These are phyloP conservation scores for Pogostemon cablin DNA, from an alignment of 257 asterid genomes.

Conservation along the genomic window DNA sequence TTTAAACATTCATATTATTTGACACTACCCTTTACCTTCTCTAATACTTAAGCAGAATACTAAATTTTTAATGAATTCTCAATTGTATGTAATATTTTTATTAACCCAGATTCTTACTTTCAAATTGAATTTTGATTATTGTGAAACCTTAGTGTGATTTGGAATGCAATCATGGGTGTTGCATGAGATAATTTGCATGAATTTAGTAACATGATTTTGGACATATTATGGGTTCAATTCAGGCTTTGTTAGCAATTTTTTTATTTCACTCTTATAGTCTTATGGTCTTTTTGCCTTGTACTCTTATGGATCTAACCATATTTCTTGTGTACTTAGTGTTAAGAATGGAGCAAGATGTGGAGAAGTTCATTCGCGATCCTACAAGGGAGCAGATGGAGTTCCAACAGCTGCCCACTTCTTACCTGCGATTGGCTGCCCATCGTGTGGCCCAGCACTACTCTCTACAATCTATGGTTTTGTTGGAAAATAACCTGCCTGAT, in stretches of 20 bases:
- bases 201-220: slow-evolving; percentile 1
- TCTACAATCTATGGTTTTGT: slow-evolving; percentile 92
- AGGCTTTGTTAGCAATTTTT: background rate
- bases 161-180: background rate
- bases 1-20: background rate
- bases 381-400: slow-evolving; percentile 92
- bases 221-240: slow-evolving; percentile 9
- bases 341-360: slow-evolving; percentile 97
- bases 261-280: background rate
- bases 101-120: too few species aligned
- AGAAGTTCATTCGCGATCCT: slow-evolving; percentile 85
- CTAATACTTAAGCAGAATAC: background rate
- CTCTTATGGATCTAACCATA: slow-evolving; percentile 17
- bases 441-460: slow-evolving; percentile 98
- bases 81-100: too few species aligned
- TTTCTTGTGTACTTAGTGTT: slow-evolving; percentile 54
- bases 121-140: slow-evolving; percentile 12
- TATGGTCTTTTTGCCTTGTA: slow-evolving; percentile 13
- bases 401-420: slow-evolving; percentile 94
- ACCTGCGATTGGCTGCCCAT: slow-evolving; percentile 97
- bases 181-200: slow-evolving; percentile 8
- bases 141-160: background rate
- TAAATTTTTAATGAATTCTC: background rate
- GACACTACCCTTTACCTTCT: background rate
- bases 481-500: slow-evolving; percentile 87